Base-by-base conservation (phyloP, 805 yeast genomes). In the Myxozyma melibiosi region DNA sequence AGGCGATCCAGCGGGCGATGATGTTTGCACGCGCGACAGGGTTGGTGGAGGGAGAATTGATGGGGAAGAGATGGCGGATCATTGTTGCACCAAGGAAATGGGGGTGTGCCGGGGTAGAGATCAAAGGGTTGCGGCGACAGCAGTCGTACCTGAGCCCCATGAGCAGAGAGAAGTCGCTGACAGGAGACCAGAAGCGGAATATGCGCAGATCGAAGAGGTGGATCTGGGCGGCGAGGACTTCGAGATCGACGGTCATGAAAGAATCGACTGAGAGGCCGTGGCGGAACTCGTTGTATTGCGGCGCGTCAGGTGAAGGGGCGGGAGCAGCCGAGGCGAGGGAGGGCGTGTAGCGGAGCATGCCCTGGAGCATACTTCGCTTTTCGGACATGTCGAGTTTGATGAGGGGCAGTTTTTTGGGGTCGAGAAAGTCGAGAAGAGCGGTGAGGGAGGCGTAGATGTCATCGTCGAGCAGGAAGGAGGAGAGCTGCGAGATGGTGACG, bases 11-110 rank as follows among this genome's bases (percentile, higher is more conserved):
- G 68, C 83, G 85, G 45, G 84, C 83, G 35, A 92, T 70, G 3
- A 90, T 67, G 40, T 80, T 72, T 11, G 0, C 95, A 95, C 57
- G 94, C 56, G 41, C 58, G 6, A 66, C 66, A 2, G 74, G 68
- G 24, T 65, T 69, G 16, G 63, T 64, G 60, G 82, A 74, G 9
- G 43, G 25, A 14, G 47, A 16, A 1, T 25, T 27, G 1, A 20
- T 18, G 7, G 51, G 48, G 64, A 90, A 85, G 18, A 91, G 65
- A 66, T 91, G 97, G 56, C 80, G 79, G 4, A 84, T 72, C 43
- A 90, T 72, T 33, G 90, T 70, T 55, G 90, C 75, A 1, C 95
- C 89, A 54, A 92, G 73, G 67, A 86, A 90, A 69, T 92, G 97
- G 14, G 88, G 78, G 63, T 86, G 85, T 8, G 74, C 72, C 25